A percentile compares a stretch with the other conserved stretches of the same genome.
Conservation (phyloP, 176 grass and related monocot species). For the Carex parvula region DNA sequence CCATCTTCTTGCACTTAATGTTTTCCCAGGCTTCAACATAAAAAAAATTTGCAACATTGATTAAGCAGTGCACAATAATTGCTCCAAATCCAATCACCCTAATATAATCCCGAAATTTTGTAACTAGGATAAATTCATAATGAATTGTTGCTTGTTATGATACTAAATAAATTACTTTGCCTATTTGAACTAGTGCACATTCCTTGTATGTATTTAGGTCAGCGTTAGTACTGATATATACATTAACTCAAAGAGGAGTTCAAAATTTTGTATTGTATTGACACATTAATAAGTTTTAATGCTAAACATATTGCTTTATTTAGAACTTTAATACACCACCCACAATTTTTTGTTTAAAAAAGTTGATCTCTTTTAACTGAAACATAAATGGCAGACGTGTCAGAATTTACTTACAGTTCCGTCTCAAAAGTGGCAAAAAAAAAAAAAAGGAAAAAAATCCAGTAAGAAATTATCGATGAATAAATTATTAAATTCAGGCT, state of each 20-base stretch:
- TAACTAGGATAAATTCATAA: not conserved
- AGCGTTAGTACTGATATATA: not conserved
- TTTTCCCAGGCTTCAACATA: conserved; percentile 65
- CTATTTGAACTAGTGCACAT: not conserved
- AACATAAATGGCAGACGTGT: not conserved
- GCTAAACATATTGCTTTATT: not conserved
- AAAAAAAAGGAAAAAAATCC: not conserved
- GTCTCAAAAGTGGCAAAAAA: not conserved
- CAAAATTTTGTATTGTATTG: not conserved
- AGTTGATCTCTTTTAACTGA: not conserved
- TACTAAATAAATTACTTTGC: not conserved
- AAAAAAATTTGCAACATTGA: not conserved
- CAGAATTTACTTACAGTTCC: not conserved
- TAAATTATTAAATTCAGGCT: not conserved
- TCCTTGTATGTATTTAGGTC: not conserved
- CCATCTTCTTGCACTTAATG: conserved; percentile 83
- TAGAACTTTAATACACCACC: not conserved
- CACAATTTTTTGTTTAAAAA: not conserved
- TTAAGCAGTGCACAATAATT: conserved; percentile 2
- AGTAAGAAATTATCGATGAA: not conserved
- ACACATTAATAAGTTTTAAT: not conserved
- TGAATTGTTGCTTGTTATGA: not conserved
- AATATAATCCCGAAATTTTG: not conserved
- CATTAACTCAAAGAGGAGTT: not conserved
- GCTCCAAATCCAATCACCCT: not conserved